These are phyloP conservation scores for Acidiella bohemica DNA, from an alignment of 495 filamentous ascomycete genomes.

Conservation along the genomic window DNA sequence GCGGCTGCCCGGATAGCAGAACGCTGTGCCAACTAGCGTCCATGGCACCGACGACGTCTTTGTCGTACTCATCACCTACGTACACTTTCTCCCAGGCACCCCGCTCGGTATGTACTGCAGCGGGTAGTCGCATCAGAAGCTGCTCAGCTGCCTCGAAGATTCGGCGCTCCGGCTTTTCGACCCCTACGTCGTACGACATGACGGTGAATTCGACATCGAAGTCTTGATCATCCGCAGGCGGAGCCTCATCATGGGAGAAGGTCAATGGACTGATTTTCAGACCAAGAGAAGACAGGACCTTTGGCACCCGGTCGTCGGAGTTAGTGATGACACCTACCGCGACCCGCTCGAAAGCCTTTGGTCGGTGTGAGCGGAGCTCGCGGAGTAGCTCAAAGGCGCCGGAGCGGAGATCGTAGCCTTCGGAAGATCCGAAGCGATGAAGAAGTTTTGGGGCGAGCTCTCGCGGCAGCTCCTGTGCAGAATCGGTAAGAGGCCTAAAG, in stretches of 20 bases:
- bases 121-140: slow-evolving; percentile 13
- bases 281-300: slow-evolving; percentile 48
- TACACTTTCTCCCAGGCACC: slow-evolving; percentile 41
- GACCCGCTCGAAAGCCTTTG: slow-evolving; percentile 20
- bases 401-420: slow-evolving; percentile 48
- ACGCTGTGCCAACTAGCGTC: slow-evolving; percentile 52
- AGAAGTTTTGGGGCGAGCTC: slow-evolving; percentile 42
- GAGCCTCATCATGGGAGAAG: background rate
- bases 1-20: slow-evolving; percentile 27
- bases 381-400: slow-evolving; percentile 43
- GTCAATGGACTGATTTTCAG: slow-evolving; percentile 36
- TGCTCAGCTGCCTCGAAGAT: slow-evolving; percentile 52
- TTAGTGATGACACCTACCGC: slow-evolving; percentile 61
- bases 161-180: slow-evolving; percentile 47
- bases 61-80: slow-evolving; percentile 52
- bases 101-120: background rate
- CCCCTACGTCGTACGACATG: slow-evolving; percentile 61
- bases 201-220: slow-evolving; percentile 51
- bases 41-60: slow-evolving; percentile 48
- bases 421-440: slow-evolving; percentile 44
- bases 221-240: slow-evolving; percentile 2
- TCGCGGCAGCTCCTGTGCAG: slow-evolving; percentile 29
- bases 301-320: slow-evolving; percentile 57
- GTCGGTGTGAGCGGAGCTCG: slow-evolving; percentile 24
- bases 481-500: slow-evolving; percentile 27